Evolutionary conservation across 73 alveolate genomes (phyloP).

Genomic region (Paramecium caudatum): DNA sequence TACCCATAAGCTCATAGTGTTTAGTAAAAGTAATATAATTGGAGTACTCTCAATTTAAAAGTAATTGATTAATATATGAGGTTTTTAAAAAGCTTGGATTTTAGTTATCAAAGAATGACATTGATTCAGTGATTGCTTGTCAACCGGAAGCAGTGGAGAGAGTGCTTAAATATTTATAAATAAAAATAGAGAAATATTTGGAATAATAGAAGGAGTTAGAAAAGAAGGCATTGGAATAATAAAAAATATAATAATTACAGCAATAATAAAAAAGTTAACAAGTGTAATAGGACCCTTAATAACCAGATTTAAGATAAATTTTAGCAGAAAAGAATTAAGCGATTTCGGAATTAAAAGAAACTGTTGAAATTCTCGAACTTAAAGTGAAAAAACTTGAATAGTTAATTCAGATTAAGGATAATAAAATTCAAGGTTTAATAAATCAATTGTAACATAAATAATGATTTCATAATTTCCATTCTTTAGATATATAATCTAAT

Average conservation of each 20-base stretch:
- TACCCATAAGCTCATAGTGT: conserved; percentile 80
- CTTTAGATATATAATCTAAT: conserved; percentile 51
- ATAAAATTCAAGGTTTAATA: conserved; percentile 79
- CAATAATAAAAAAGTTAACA: neutral
- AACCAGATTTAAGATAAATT: conserved; percentile 29
- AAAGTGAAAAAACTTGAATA: conserved; percentile 86
- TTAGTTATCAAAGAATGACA: conserved; percentile 66
- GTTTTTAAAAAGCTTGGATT: conserved; percentile 82
- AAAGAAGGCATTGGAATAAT: conserved; percentile 20
- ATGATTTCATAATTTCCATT: conserved; percentile 36
- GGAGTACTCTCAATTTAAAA: conserved; percentile 80
- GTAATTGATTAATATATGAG: neutral
- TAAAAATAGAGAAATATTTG: conserved; percentile 68
- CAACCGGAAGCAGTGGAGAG: conserved; percentile 79
- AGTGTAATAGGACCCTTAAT: neutral
- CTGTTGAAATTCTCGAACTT: conserved; percentile 84
- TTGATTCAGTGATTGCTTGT: conserved; percentile 76
- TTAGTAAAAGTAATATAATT: conserved; percentile 78
- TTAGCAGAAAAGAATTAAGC: conserved; percentile 82
- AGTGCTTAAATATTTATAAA: conserved; percentile 77
- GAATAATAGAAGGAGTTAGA: conserved; percentile 45
- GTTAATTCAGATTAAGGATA: conserved; percentile 81
- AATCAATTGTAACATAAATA: conserved; percentile 69
- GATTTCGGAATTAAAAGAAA: conserved; percentile 81
- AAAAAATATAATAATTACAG: conserved; percentile 3